Conservation (phyloP, 2,329 filamentous ascomycete species). For the Lachnellula subtilissima region DNA sequence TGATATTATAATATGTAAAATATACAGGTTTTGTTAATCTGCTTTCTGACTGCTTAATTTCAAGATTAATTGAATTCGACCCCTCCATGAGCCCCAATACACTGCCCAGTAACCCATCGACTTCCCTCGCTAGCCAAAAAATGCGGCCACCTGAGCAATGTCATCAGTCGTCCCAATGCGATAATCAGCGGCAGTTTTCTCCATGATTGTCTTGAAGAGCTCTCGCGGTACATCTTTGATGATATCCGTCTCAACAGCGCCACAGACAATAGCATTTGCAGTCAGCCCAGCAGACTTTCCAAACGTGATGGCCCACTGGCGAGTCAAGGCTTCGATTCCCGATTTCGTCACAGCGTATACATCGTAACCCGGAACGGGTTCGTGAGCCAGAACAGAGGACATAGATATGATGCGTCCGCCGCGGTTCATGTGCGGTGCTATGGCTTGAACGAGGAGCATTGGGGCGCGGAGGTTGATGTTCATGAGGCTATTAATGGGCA, state of each 20-base stretch:
- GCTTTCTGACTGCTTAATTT: neutral
- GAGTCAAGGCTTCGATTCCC: neutral
- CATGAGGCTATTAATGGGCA: neutral
- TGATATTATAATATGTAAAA: too few relatives aligned
- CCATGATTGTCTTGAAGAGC: neutral
- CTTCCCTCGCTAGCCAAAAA: conserved; percentile 24
- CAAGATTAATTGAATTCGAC: neutral
- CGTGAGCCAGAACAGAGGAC: neutral
- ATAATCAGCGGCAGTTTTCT: neutral
- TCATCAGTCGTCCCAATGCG: conserved; percentile 42
- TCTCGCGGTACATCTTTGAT: neutral
- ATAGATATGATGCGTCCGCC: neutral
- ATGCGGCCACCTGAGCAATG: conserved; percentile 38
- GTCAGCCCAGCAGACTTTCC: neutral
- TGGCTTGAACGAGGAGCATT: neutral
- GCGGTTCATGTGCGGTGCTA: neutral
- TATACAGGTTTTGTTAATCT: too few relatives aligned
- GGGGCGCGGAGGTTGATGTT: neutral
- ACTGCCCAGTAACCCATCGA: conserved; percentile 6
- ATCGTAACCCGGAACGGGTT: neutral
- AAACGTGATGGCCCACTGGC: neutral
- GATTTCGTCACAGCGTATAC: neutral
- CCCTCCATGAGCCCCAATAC: neutral
- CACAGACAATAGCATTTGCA: neutral
- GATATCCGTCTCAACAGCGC: neutral